These are phyloP conservation scores for Cercophora samala DNA, from an alignment of 495 filamentous ascomycete species.

Conservation along the genomic window DNA sequence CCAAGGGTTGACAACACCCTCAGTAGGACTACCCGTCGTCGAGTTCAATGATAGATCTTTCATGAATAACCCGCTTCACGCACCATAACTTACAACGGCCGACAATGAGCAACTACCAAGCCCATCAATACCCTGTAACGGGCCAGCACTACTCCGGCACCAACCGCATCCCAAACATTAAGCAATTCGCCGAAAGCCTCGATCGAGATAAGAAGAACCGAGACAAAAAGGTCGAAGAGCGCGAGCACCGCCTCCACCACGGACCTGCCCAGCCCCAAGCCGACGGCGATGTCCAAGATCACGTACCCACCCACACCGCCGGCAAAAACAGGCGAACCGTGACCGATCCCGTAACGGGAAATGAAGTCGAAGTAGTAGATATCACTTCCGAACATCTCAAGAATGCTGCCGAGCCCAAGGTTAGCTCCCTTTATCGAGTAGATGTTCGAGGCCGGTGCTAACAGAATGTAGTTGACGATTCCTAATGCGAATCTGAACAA, in stretches of 20 bases:
- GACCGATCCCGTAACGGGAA: constrained; percentile 83
- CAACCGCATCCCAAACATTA: constrained; percentile 83
- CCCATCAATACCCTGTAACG: constrained; percentile 25
- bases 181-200: constrained; percentile 73
- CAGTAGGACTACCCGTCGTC: neutral
- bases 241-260: constrained; percentile 31
- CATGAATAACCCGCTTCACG: neutral
- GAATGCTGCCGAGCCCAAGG: constrained; percentile 63
- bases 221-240: constrained; percentile 61
- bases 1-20: neutral
- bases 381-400: constrained; percentile 66
- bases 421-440: constrained; percentile 30
- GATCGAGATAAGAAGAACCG: constrained; percentile 75
- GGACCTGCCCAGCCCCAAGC: constrained; percentile 24
- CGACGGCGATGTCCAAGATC: constrained; percentile 38
- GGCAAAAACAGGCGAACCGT: constrained; percentile 60
- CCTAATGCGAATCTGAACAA: constrained; percentile 85
- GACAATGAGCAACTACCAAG: constrained; percentile 24
- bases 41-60: neutral
- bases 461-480: constrained; percentile 60
- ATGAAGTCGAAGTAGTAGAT: constrained; percentile 84
- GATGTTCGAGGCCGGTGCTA: neutral
- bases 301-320: constrained; percentile 42
- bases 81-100: too few species aligned
- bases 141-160: constrained; percentile 58